phyloP scores from a whole-genome alignment of 1,139 yeast species.

The Meyerozyma elateridarum region DNA sequence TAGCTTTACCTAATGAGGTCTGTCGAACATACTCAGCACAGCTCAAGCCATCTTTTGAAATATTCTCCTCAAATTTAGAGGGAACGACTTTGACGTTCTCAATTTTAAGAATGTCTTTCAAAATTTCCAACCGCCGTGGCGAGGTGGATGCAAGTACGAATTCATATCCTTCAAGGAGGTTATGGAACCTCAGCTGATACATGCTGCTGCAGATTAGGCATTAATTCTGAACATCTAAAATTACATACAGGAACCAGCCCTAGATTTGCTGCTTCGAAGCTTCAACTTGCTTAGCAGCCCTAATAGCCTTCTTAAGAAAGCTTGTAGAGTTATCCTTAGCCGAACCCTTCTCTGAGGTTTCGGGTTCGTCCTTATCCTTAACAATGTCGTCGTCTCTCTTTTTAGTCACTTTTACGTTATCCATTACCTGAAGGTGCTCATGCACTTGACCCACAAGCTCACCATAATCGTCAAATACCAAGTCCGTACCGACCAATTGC shows the following conservation, averaged over 20 bases:
- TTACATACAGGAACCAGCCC: too few species aligned
- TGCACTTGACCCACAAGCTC: slow-evolving; percentile 41
- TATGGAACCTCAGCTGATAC: slow-evolving; percentile 8
- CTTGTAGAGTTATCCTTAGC: slow-evolving; percentile 9
- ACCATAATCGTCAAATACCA: slow-evolving; percentile 57
- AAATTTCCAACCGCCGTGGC: slow-evolving; percentile 69
- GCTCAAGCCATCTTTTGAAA: slow-evolving; percentile 47
- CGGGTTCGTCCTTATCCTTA: slow-evolving; percentile 13
- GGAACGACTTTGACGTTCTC: slow-evolving; percentile 41
- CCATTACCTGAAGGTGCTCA: slow-evolving; percentile 36
- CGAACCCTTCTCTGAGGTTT: slow-evolving; percentile 8
- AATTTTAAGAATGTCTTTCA: slow-evolving; percentile 58
- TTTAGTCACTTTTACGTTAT: slow-evolving; percentile 21
- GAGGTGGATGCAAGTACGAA: slow-evolving; percentile 80
- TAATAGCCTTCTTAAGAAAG: slow-evolving; percentile 28
- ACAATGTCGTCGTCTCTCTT: slow-evolving; percentile 13
- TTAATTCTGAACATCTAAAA: too few species aligned
- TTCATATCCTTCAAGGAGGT: slow-evolving; percentile 20
- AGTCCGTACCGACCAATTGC: slow-evolving; percentile 76
- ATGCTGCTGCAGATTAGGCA: too few species aligned
- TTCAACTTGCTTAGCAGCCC: slow-evolving; percentile 24
- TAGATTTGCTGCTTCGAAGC: too few species aligned
- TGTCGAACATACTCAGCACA: slow-evolving; percentile 61
- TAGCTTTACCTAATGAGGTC: slow-evolving; percentile 62
- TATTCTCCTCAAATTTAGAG: slow-evolving; percentile 69